Conservation (phyloP, 495 filamentous ascomycete genomes). For the Halenospora varia region DNA sequence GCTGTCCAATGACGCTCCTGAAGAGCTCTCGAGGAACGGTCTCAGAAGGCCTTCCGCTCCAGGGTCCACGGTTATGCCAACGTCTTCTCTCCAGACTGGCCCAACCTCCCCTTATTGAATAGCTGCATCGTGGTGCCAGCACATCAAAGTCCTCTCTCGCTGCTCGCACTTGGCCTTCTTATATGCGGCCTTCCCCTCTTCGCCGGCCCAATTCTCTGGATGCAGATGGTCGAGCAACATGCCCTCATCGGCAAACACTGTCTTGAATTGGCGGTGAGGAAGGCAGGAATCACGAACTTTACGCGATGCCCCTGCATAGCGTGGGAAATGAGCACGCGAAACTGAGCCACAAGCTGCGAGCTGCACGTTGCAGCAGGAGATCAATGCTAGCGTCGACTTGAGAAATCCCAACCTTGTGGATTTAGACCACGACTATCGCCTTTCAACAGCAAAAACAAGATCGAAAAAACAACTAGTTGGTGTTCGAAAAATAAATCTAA, state of each 20-base stretch:
- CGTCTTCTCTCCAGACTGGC: conserved; percentile 18
- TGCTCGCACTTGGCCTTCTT: conserved; percentile 24
- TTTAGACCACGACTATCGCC: too few species aligned
- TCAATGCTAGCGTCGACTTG: neutral
- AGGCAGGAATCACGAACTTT: conserved; percentile 2
- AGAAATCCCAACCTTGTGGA: too few species aligned
- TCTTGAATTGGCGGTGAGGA: conserved; percentile 25
- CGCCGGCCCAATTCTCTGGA: conserved; percentile 6
- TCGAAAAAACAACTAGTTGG: too few species aligned
- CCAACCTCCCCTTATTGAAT: conserved; percentile 22
- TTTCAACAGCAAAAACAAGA: too few species aligned
- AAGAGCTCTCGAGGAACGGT: conserved; percentile 1
- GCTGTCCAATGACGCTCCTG: conserved; percentile 14
- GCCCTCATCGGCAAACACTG: conserved; percentile 11
- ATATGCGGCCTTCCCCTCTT: conserved; percentile 26
- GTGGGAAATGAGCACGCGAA: conserved; percentile 1
- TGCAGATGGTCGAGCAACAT: neutral
- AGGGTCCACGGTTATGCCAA: conserved; percentile 15
- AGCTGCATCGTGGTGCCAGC: conserved; percentile 17
- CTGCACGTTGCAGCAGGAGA: neutral
- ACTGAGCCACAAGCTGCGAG: conserved; percentile 2
- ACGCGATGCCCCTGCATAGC: conserved; percentile 16
- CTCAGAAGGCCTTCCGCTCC: conserved; percentile 2
- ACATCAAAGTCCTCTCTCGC: conserved; percentile 19
- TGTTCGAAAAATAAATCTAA: too few species aligned